Evolutionary conservation across 2,329 filamentous ascomycete species (phyloP), one percentile per base, ranked within the genome.

Genomic region (Cytospora piceicola): DNA sequence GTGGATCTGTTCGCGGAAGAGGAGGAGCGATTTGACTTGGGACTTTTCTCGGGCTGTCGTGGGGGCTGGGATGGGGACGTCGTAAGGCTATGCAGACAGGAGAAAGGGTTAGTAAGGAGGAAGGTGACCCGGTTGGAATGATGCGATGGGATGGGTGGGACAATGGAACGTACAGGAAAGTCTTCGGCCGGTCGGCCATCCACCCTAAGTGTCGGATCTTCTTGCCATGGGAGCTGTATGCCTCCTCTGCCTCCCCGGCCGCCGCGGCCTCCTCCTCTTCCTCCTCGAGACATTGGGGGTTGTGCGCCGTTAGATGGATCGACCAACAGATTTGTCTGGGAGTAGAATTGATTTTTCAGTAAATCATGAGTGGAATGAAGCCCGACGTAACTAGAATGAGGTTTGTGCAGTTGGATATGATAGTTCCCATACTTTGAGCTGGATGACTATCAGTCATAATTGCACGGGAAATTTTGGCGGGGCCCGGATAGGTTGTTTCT

Each of bases 111-210:
- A 4, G 27, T 53, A 29, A 53, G 11, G 4, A 22, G 4, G 30
- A 36, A 29, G 30, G 30, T 49, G 14, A 39, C 32, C 46, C 24
- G 24, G 27, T 17, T 52, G 27, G 20, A 9, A 8, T 20, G 22
- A 34, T 34, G 27, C 11, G 22, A 57, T 34, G 27, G 14, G 22
- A 57, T 39, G n/a, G 54, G 49, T 20, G 56, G 58, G 17, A 61
- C 39, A 57, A 30, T 54, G 22, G 15, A 11, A 67, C 81, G 67
- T 74, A 86, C 84, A 0, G 85, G 85, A 67, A 88, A 88, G 12
- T 85, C 81, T 69, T 88, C 85, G n/a, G 83, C 83, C 8, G 85
- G 85, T 36, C 83, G 79, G 60, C 81, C 81, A 72, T 86, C 83
- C 14, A 80, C 73, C 27, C 77, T 74, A 62, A 80, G 74, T 46